Evolutionary conservation across 371 early-diverging fungal genomes (phyloP), one percentile per base, ranked within the genome.

Genomic region (Umbelopsis sp.): DNA sequence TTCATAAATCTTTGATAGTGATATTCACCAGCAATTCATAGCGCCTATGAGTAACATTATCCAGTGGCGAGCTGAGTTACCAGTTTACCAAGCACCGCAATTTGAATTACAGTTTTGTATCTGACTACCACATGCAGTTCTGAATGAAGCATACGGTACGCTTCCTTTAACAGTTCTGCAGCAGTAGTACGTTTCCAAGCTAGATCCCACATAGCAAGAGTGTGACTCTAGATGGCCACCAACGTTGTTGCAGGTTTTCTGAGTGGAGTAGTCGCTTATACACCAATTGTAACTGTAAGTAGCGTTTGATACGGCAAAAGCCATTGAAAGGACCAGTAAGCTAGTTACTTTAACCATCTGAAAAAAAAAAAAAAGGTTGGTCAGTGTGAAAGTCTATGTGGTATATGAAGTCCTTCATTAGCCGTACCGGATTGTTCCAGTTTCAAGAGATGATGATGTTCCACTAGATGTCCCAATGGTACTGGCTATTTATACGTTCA

Each of bases 81-180:
- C 41, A 41, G 48, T 48, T 48, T 48, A 48, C 48, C 48, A 48
- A 48, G 48, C 48, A 48, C 48, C 48, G 16, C 48, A 48, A 16
- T 48, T 48, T 16, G 48, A 48, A 48, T 48, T 48, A 18, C 48
- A 48, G 48, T n/a, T n/a, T 48, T 48, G 14, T n/a, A 10, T 12
- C 18, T 6, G 7, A n/a, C n/a, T n/a, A 48, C 48, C 48, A 48
- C 48, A 48, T 7, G 48, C 48, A 7, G 48, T 48, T 48, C 48
- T 48, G 48, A 48, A 48, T 16, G 48, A 48, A n/a, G 48, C 48
- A 48, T 48, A 48, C 8, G 48, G 18, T 5, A 7, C 18, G 18
- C 14, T n/a, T 48, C 48, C 48, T 48, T 16, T 18, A n/a, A 48
- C 48, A 16, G 48, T 48, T 48, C 48, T 48, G 18, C 48, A 48